Evolutionary conservation across 768 basidiomycete genomes (phyloP), one percentile per base, ranked within the genome.

Genomic region (Panus rudis): DNA sequence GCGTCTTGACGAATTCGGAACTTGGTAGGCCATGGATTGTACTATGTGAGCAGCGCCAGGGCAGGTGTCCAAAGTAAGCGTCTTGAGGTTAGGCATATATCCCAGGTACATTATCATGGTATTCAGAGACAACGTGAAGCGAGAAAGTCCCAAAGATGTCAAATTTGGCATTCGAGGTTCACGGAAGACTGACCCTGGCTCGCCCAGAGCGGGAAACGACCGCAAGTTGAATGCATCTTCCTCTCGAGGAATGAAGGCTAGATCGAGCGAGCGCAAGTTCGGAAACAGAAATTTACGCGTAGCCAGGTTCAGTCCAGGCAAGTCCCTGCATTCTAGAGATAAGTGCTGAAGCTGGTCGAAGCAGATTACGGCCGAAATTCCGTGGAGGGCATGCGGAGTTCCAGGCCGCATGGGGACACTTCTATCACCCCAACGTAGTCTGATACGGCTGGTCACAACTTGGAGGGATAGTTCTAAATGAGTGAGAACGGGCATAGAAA

Each of bases 131-230:
- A 79, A 63, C 37, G 62, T 59, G 55, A 73, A 73, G 39, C 67
- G 63, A 30, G 72, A 68, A 35, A 81, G 52, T 14, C 72, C 70
- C 45, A 80, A 68, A 47, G 73, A 66, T 23, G 73, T 73, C 27
- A 80, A 62, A 42, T 62, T 52, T 3, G 64, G 69, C 22, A 78
- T 67, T 39, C 75, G 75, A 5, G 77, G 76, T 57, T 79, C 75
- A 41, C 71, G 70, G 54, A 79, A 75, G 44, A 80, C 62, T 27
- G 62, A 67, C 56, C 77, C 74, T 22, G 75, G 64, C 23, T 70
- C 66, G 28, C 73, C 72, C 41, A 79, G 59, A 5, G 51, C 40
- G 12, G 71, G 68, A 12, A 52, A 43, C 4, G n/a, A 14, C 3
- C 11, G 23, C 14, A 2, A 6, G 14, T n/a, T 14, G 31, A 19